phyloP scores from a whole-genome alignment of 2,329 filamentous ascomycete species.

The Scopulariopsis brevicaulis region DNA sequence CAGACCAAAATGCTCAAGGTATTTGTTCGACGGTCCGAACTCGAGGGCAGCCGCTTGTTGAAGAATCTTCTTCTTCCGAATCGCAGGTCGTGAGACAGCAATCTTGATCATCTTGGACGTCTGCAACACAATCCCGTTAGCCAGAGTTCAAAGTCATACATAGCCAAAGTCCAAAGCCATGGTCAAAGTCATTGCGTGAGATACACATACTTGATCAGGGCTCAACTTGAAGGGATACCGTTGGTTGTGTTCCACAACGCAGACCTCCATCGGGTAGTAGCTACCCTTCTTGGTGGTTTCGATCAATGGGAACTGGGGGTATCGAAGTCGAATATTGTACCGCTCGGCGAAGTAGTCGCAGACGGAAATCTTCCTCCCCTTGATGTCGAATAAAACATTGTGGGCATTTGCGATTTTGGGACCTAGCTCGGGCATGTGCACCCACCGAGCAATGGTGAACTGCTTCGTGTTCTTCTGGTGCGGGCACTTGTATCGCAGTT shows the following conservation, averaged over 20 bases:
- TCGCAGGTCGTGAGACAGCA: constrained; percentile 64
- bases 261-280: constrained; percentile 51
- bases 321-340: constrained; percentile 38
- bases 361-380: constrained; percentile 31
- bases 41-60: constrained; percentile 39
- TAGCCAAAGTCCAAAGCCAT: background rate
- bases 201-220: constrained; percentile 19
- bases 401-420: constrained; percentile 34
- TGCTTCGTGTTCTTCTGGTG: constrained; percentile 33
- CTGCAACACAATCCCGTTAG: constrained; percentile 22
- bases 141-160: background rate
- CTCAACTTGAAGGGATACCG: constrained; percentile 53
- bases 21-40: constrained; percentile 63
- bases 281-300: constrained; percentile 38
- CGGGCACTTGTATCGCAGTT: constrained; percentile 43
- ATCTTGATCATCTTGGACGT: constrained; percentile 88
- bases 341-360: constrained; percentile 43
- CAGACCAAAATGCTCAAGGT: constrained; percentile 64
- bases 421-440: constrained; percentile 31
- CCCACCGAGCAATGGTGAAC: constrained; percentile 40
- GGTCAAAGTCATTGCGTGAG: background rate
- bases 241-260: constrained; percentile 40
- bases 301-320: constrained; percentile 42
- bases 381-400: constrained; percentile 43
- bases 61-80: constrained; percentile 58